Evolutionary conservation across 2,329 filamentous ascomycete species (phyloP).

Genomic region (Zasmidium citrigriseum): DNA sequence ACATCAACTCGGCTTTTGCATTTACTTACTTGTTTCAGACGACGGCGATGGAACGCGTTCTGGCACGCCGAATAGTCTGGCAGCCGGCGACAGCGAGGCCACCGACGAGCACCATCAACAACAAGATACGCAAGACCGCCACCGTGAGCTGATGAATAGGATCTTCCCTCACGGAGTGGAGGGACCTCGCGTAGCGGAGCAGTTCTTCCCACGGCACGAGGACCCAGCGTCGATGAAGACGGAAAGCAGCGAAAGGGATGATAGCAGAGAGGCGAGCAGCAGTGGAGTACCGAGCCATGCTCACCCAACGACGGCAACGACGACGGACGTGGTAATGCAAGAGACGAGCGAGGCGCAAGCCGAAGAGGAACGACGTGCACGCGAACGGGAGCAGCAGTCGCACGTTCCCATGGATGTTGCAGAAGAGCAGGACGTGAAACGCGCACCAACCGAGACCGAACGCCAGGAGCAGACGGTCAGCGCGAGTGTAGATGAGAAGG

Average conservation of each 20-base stretch:
- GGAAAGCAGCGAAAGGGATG: slow-evolving; percentile 8
- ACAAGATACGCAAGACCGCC: slow-evolving; percentile 26
- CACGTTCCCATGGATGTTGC: not conserved
- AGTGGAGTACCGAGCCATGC: not conserved
- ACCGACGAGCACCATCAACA: slow-evolving; percentile 15
- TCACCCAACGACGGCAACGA: not conserved
- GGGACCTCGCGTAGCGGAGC: slow-evolving; percentile 16
- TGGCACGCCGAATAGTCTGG: slow-evolving; percentile 21
- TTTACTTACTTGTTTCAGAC: slow-evolving; percentile 13
- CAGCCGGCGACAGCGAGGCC: slow-evolving; percentile 20
- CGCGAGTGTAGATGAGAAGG: not conserved
- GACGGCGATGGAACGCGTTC: slow-evolving; percentile 22
- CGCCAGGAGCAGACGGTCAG: not conserved
- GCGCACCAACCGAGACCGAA: not conserved
- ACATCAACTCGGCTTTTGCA: slow-evolving; percentile 16
- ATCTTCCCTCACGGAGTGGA: slow-evolving; percentile 31
- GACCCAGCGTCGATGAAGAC: slow-evolving; percentile 11
- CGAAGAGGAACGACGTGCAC: not conserved
- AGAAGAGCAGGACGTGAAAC: not conserved
- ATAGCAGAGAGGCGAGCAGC: slow-evolving; percentile 8
- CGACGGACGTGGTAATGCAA: slow-evolving; percentile 19
- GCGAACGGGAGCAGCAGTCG: not conserved
- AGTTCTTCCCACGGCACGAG: slow-evolving; percentile 24
- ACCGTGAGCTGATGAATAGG: slow-evolving; percentile 33
- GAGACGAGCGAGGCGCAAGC: slow-evolving; percentile 12